Conservation (phyloP, 2,329 filamentous ascomycete species). For the Berkeleyomyces rouxiae region DNA sequence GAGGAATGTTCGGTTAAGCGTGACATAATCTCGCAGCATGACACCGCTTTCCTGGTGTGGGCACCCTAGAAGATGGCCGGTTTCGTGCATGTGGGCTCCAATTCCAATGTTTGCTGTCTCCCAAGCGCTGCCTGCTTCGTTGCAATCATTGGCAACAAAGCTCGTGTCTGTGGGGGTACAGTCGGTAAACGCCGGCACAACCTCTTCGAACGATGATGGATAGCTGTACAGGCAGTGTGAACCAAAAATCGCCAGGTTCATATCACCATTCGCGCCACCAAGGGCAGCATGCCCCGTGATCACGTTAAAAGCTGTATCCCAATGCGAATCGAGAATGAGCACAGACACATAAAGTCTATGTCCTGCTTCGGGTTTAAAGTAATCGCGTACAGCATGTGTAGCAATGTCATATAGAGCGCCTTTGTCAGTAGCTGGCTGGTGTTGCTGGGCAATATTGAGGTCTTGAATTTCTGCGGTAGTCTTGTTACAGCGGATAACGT, state of each 20-base stretch:
- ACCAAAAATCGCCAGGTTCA: slow-evolving; percentile 78
- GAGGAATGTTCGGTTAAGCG: slow-evolving; percentile 67
- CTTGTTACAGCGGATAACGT: slow-evolving; percentile 67
- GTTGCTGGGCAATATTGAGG: slow-evolving; percentile 63
- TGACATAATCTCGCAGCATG: slow-evolving; percentile 80
- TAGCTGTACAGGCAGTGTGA: slow-evolving; percentile 88
- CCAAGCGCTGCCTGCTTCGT: slow-evolving; percentile 81
- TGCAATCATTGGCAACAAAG: slow-evolving; percentile 68
- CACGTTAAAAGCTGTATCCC: slow-evolving; percentile 55
- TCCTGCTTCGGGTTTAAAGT: slow-evolving; percentile 58
- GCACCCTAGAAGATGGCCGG: slow-evolving; percentile 77
- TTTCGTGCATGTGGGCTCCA: slow-evolving; percentile 81
- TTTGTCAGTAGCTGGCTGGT: slow-evolving; percentile 49
- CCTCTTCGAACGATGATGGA: slow-evolving; percentile 73
- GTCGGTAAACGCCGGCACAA: slow-evolving; percentile 75
- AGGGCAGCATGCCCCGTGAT: slow-evolving; percentile 71
- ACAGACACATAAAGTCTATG: slow-evolving; percentile 83
- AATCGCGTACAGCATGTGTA: slow-evolving; percentile 55
- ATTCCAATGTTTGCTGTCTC: slow-evolving; percentile 91
- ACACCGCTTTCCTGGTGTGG: slow-evolving; percentile 81
- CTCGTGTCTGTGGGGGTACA: slow-evolving; percentile 76
- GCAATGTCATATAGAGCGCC: slow-evolving; percentile 64
- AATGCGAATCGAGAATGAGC: slow-evolving; percentile 73
- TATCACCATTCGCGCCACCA: slow-evolving; percentile 54
- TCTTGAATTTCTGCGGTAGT: slow-evolving; percentile 72